phyloP scores from a whole-genome alignment of 352 stramenopile genomes.

The Phytophthora pinifolia region DNA sequence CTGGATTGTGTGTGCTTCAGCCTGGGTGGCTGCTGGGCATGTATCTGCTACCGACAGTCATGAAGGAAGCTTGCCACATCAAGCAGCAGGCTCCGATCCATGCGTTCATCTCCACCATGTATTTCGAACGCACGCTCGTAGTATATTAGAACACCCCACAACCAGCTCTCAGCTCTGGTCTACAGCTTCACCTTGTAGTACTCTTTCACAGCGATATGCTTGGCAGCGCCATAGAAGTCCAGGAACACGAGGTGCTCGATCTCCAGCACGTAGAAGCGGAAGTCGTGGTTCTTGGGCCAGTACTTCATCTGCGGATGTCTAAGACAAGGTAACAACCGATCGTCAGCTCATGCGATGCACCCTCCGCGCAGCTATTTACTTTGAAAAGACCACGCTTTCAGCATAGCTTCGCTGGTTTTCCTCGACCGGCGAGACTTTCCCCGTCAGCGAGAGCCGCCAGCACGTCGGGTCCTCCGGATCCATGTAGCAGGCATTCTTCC shows the following conservation, averaged over 20 bases:
- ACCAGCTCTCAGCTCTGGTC: neutral
- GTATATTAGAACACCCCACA: too few species aligned
- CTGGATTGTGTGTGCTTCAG: too few species aligned
- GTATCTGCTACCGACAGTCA: too few species aligned
- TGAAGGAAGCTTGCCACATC: too few species aligned
- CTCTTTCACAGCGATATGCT: slow-evolving; percentile 51
- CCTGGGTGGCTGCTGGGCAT: too few species aligned
- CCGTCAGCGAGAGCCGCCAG: slow-evolving; percentile 57
- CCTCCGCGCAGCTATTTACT: slow-evolving; percentile 11
- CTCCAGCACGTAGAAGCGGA: slow-evolving; percentile 50
- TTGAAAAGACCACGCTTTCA: slow-evolving; percentile 61
- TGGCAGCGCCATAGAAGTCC: slow-evolving; percentile 69
- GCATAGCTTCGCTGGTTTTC: slow-evolving; percentile 38
- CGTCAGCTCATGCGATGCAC: neutral
- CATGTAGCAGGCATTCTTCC: slow-evolving; percentile 47
- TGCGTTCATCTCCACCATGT: too few species aligned
- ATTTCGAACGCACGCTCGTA: too few species aligned
- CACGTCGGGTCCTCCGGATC: slow-evolving; percentile 72
- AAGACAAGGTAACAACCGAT: neutral
- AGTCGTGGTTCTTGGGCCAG: slow-evolving; percentile 61
- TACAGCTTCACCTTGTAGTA: slow-evolving; percentile 63
- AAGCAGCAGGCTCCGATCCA: too few species aligned
- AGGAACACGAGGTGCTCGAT: slow-evolving; percentile 64
- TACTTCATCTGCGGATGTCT: slow-evolving; percentile 70
- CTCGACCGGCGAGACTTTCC: slow-evolving; percentile 43